These are phyloP conservation scores for Botryobasidium botryosum DNA, from an alignment of 768 basidiomycete species.

Conservation along the genomic window DNA sequence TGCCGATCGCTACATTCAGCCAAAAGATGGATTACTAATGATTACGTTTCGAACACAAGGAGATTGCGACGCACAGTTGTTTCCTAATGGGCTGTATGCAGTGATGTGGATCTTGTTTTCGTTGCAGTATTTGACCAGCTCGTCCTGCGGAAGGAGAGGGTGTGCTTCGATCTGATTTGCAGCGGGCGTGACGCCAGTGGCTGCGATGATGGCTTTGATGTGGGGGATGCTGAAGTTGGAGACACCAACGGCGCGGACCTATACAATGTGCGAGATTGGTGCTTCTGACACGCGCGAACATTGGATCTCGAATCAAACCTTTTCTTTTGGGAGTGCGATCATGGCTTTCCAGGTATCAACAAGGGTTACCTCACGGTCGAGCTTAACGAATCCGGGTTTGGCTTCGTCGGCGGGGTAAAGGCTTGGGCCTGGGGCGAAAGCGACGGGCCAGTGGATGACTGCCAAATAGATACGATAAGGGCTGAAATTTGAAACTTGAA, in stretches of 20 bases:
- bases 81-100: slow-evolving; percentile 59
- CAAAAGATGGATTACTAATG: no score
- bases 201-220: slow-evolving; percentile 46
- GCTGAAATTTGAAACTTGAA: background rate
- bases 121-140: slow-evolving; percentile 52
- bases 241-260: slow-evolving; percentile 61
- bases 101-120: slow-evolving; percentile 52
- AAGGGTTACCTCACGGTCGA: slow-evolving; percentile 24
- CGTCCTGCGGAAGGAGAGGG: slow-evolving; percentile 59
- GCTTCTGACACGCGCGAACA: background rate
- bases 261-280: background rate
- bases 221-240: slow-evolving; percentile 62
- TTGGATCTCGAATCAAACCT: slow-evolving; percentile 12
- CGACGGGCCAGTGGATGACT: slow-evolving; percentile 72
- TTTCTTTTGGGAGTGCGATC: slow-evolving; percentile 46
- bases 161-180: slow-evolving; percentile 77
- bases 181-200: slow-evolving; percentile 56
- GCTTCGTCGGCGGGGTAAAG: slow-evolving; percentile 18
- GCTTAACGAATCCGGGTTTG: slow-evolving; percentile 15
- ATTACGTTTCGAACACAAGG: no score
- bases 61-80: slow-evolving; percentile 39
- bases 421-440: slow-evolving; percentile 42
- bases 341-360: slow-evolving; percentile 74
- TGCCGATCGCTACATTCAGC: no score
- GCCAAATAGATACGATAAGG: background rate